These are phyloP conservation scores for Gossypium anomalum DNA, from an alignment of 345 rosid genomes.

Conservation along the genomic window DNA sequence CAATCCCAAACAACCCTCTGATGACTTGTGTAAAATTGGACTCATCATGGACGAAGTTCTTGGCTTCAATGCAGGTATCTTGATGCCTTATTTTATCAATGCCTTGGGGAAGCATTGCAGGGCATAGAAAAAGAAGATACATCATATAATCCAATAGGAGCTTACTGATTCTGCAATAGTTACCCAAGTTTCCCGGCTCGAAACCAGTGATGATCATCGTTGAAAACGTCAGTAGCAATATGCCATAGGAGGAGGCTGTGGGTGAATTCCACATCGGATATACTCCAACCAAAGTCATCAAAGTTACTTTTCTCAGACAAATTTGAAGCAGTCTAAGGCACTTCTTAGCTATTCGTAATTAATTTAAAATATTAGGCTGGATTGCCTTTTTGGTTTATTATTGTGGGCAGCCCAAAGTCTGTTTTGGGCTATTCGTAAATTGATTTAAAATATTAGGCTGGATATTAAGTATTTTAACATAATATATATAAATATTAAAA, in stretches of 20 bases:
- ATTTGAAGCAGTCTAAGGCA: neutral
- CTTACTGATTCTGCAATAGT: constrained; percentile 14
- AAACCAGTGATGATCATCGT: neutral
- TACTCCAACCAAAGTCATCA: neutral
- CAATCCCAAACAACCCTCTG: neutral
- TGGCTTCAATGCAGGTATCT: constrained; percentile 15
- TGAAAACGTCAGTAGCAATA: constrained; percentile 22
- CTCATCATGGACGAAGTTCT: neutral
- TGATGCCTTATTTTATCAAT: constrained; percentile 2
- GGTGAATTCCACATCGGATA: constrained; percentile 14
- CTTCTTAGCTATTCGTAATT: no score
- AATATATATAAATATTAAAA: no score
- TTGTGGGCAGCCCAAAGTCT: no score
- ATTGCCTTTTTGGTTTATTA: no score
- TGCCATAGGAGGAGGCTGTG: constrained; percentile 30
- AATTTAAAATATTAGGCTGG: no score
- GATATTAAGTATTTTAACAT: no score
- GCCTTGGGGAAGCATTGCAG: constrained; percentile 22
- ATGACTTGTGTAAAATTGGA: neutral
- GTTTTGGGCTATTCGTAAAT: no score
- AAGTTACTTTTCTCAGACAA: no score
- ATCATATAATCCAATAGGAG: constrained; percentile 15
- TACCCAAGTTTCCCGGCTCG: neutral
- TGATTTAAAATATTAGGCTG: no score
- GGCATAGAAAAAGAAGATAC: neutral